phyloP scores from a whole-genome alignment of 1,139 yeast genomes.

The Geotrichum aggregatum region DNA sequence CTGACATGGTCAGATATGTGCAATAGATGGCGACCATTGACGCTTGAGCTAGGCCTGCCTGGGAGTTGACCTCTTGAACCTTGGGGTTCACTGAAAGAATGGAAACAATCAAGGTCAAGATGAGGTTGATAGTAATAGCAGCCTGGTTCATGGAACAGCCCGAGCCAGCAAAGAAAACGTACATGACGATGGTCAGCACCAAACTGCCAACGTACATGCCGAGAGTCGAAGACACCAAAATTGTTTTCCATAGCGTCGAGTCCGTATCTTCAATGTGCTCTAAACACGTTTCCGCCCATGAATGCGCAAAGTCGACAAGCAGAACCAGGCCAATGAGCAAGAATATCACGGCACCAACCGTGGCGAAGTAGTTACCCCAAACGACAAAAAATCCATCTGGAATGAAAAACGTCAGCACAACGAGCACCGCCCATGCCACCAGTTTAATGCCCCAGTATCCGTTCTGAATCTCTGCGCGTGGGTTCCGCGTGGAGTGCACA shows the following conservation, averaged over 20 bases:
- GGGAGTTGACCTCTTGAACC: conserved; percentile 88
- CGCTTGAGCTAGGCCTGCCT: conserved; percentile 93
- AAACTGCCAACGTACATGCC: conserved; percentile 75
- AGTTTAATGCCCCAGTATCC: conserved; percentile 83
- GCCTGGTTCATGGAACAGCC: conserved; percentile 90
- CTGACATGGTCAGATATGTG: conserved; percentile 86
- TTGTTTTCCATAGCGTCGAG: conserved; percentile 73
- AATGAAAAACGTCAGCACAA: conserved; percentile 64
- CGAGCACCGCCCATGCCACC: conserved; percentile 54
- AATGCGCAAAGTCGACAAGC: conserved; percentile 94
- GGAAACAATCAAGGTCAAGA: conserved; percentile 61
- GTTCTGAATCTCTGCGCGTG: conserved; percentile 80
- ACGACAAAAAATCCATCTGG: conserved; percentile 84
- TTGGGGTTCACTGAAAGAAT: conserved; percentile 71
- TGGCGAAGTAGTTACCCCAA: conserved; percentile 89
- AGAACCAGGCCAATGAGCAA: conserved; percentile 84
- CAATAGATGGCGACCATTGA: conserved; percentile 95
- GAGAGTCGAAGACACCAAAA: conserved; percentile 81
- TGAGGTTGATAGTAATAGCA: conserved; percentile 72
- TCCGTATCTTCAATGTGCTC: conserved; percentile 86
- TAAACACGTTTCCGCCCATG: conserved; percentile 96
- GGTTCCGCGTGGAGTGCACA: conserved; percentile 72
- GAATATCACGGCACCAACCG: conserved; percentile 77
- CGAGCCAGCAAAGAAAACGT: conserved; percentile 71
- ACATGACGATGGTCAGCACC: conserved; percentile 72